Evolutionary conservation across 1,284 basidiomycete species (phyloP), one percentile per base, ranked within the genome.

Genomic region (Moesziomyces antarcticus): DNA sequence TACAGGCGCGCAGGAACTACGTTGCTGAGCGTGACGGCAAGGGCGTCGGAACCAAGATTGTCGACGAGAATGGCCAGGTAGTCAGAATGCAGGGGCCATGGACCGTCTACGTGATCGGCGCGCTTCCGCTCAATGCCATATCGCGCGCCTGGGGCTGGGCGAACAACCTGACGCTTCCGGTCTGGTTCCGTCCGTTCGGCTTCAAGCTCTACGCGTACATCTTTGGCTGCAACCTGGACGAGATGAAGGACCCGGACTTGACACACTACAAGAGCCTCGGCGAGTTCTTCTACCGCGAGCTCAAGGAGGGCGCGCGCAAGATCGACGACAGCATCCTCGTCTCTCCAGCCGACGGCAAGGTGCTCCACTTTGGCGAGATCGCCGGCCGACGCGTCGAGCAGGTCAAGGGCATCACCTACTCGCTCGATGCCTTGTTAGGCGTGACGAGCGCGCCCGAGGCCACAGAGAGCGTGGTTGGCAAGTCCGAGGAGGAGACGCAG

Each of bases 81-180:
- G 77, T 97, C 61, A 89, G 88, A 65, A 87, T 94, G 18, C 90
- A 91, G 77, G 95, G 96, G 0, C 95, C 96, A 3, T 97, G 96
- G 95, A 93, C 97, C 86, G 94, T 98, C 25, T 93, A 97, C 85
- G 94, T 99, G 55, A 88, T 99, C 50, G 96, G 94, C 55, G 95
- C 95, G 8, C 89, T 99, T 4, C 96, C 96, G 0, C 88, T 99
- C 18, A 91, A 95, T 46, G 93, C 93, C 75, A 90, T 98, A 81
- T 98, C 94, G 25, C 91, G 95, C 7, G 85, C 97, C 9, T 99
- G 96, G 94, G 97, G 97, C 9, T 95, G 94, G 85, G 82, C 97
- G 61, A 99, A 98, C 86, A 91, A 94, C 51, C 68, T 82, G 53
- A 83, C 83, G 69, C 89, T 99, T 2, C 97, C 96, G 24, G 88